phyloP scores from a whole-genome alignment of 2,329 filamentous ascomycete species.

The Diaporthe vexans region DNA sequence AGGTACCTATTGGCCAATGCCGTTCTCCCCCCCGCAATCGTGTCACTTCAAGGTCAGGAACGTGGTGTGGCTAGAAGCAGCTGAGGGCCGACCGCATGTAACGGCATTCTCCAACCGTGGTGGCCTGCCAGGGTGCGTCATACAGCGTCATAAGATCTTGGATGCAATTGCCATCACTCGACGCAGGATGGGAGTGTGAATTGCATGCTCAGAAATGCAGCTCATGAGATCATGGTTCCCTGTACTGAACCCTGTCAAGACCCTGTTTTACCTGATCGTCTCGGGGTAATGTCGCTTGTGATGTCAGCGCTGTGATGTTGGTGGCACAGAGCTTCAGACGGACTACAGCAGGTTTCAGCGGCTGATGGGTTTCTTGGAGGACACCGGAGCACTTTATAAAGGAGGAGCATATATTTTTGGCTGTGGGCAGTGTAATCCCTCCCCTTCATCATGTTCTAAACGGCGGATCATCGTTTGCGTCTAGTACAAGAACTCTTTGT shows the following conservation, averaged over 20 bases:
- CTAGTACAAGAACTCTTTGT: not conserved
- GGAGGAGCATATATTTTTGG: not conserved
- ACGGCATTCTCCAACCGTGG: slow-evolving; percentile 12
- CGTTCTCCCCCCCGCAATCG: not conserved
- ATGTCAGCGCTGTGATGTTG: slow-evolving; percentile 21
- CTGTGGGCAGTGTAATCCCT: not conserved
- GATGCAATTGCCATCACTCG: slow-evolving; percentile 21
- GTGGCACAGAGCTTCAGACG: slow-evolving; percentile 13
- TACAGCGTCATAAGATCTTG: slow-evolving; percentile 27
- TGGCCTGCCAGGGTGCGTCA: slow-evolving; percentile 19
- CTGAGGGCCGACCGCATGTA: slow-evolving; percentile 22
- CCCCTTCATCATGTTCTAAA: not conserved
- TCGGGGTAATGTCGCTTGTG: slow-evolving; percentile 9
- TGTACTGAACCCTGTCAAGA: slow-evolving; percentile 6
- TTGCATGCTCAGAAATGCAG: slow-evolving; percentile 12
- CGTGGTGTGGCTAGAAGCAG: not conserved
- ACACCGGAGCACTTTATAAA: not conserved
- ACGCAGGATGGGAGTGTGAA: slow-evolving; percentile 22
- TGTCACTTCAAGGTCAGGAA: not conserved
- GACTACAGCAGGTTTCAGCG: slow-evolving; percentile 14
- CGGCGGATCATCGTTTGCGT: not conserved
- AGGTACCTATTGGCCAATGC: slow-evolving; percentile 3
- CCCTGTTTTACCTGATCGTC: slow-evolving; percentile 31
- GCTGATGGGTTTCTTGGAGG: not conserved
- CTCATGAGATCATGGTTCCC: slow-evolving; percentile 33